A percentile compares a stretch with the other conserved stretches of the same genome.
Conservation (phyloP, 441 rosid genomes). For the Kokia cookei region DNA sequence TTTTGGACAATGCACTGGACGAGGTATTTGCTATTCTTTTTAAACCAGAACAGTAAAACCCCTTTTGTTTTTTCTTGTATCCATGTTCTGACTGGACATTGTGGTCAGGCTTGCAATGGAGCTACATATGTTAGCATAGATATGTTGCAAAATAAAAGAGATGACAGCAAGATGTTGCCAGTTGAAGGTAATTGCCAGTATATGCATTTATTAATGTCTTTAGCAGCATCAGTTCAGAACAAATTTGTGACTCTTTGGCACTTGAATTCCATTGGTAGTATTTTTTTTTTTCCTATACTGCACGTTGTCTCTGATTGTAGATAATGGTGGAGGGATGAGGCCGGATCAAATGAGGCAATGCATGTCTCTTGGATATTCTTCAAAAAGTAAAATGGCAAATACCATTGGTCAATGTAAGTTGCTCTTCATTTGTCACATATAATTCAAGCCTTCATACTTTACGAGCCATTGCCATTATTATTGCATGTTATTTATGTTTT, state of each 20-base stretch:
- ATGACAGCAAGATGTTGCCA: constrained; percentile 64
- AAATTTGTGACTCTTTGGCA: background rate
- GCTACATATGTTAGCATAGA: constrained; percentile 74
- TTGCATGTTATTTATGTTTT: background rate
- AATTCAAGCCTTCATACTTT: background rate
- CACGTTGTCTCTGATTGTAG: constrained; percentile 28
- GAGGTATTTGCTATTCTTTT: too few species aligned
- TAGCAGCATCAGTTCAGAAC: background rate
- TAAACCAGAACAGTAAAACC: too few species aligned
- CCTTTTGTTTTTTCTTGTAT: background rate
- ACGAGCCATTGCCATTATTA: background rate
- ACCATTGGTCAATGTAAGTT: constrained; percentile 88
- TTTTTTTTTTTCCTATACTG: background rate
- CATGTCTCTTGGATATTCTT: constrained; percentile 92
- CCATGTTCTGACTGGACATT: constrained; percentile 1
- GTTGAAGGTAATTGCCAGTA: constrained; percentile 52
- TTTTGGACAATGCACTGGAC: too few species aligned
- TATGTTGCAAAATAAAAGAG: constrained; percentile 55
- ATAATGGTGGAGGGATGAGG: constrained; percentile 91
- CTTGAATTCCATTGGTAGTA: background rate
- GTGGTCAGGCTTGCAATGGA: constrained; percentile 52
- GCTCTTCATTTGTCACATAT: background rate
- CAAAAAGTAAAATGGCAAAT: constrained; percentile 75
- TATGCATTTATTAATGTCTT: background rate
- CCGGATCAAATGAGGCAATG: constrained; percentile 85